Conservation (phyloP, 2,329 filamentous ascomycete species). For the Reticulascus tulasneorum region DNA sequence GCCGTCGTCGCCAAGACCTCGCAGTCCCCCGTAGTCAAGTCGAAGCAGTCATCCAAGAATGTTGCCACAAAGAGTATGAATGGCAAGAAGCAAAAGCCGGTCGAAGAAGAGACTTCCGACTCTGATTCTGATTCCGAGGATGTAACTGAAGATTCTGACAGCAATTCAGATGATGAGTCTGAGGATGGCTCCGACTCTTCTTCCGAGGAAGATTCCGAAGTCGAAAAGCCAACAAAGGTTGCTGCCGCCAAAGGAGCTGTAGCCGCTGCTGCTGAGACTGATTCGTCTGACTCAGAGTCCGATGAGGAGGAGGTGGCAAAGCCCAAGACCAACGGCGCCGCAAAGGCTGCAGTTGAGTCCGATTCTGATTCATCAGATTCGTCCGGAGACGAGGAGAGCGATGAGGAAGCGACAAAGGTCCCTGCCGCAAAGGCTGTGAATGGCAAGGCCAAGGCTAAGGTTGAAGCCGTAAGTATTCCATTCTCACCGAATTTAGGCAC, state of each 20-base stretch:
- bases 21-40: slow-evolving; percentile 61
- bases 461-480: slow-evolving; percentile 14
- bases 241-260: slow-evolving; percentile 16
- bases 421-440: too few relatives aligned
- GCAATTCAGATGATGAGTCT: slow-evolving; percentile 8
- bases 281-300: slow-evolving; percentile 34
- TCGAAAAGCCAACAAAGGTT: slow-evolving; percentile 16
- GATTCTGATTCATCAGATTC: slow-evolving; percentile 30
- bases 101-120: slow-evolving; percentile 26
- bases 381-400: slow-evolving; percentile 23
- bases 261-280: slow-evolving; percentile 17
- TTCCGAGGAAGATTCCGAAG: slow-evolving; percentile 19
- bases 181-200: slow-evolving; percentile 23
- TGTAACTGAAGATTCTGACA: too few relatives aligned
- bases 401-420: too few relatives aligned
- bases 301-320: slow-evolving; percentile 32
- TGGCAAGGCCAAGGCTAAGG: slow-evolving; percentile 17
- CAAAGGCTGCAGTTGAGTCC: slow-evolving; percentile 15
- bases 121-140: slow-evolving; percentile 22
- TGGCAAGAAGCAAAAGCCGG: slow-evolving; percentile 42
- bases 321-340: slow-evolving; percentile 30
- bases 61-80: slow-evolving; percentile 46
- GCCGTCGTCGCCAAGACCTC: slow-evolving; percentile 64
- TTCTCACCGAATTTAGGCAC: too few relatives aligned
- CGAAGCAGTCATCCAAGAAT: slow-evolving; percentile 63